These are phyloP conservation scores for Ascochyta clinopodiicola DNA, from an alignment of 2,329 filamentous ascomycete genomes.

Conservation along the genomic window DNA sequence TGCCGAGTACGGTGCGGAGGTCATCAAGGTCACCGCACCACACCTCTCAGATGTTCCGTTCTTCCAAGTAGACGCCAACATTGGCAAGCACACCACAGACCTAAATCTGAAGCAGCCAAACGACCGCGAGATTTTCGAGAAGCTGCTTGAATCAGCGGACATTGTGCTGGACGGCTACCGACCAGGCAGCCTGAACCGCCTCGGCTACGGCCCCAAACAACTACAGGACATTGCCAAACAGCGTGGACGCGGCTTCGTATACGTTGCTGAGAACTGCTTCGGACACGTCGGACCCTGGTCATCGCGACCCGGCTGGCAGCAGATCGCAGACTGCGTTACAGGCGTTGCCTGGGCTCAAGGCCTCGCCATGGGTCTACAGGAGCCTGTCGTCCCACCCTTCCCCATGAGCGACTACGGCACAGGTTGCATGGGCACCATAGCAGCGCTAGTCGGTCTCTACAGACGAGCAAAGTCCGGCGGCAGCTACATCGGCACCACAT, in stretches of 20 bases:
- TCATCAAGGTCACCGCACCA: conserved; percentile 74
- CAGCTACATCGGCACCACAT: conserved; percentile 69
- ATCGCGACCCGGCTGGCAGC: conserved; percentile 71
- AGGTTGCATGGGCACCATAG: conserved; percentile 73
- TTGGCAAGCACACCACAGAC: conserved; percentile 71
- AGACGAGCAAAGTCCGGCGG: conserved; percentile 68
- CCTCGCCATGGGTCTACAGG: conserved; percentile 65
- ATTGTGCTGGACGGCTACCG: conserved; percentile 74
- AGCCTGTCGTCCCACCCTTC: conserved; percentile 70
- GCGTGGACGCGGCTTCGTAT: conserved; percentile 68
- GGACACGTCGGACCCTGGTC: conserved; percentile 70
- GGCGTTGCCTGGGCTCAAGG: conserved; percentile 69
- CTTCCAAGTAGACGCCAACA: conserved; percentile 75
- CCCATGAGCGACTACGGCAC: conserved; percentile 70
- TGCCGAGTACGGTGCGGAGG: conserved; percentile 77
- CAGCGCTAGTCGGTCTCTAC: conserved; percentile 69
- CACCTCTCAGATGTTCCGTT: conserved; percentile 73
- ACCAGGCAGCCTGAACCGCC: conserved; percentile 67
- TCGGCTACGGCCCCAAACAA: conserved; percentile 67
- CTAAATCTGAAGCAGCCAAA: conserved; percentile 65
- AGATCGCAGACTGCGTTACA: conserved; percentile 71
- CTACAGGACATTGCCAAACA: conserved; percentile 61
- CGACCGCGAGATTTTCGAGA: conserved; percentile 64
- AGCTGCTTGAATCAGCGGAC: conserved; percentile 67
- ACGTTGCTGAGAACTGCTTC: conserved; percentile 76